Base-by-base conservation (phyloP, 164 flowering plant genomes). In the Santalum album region DNA sequence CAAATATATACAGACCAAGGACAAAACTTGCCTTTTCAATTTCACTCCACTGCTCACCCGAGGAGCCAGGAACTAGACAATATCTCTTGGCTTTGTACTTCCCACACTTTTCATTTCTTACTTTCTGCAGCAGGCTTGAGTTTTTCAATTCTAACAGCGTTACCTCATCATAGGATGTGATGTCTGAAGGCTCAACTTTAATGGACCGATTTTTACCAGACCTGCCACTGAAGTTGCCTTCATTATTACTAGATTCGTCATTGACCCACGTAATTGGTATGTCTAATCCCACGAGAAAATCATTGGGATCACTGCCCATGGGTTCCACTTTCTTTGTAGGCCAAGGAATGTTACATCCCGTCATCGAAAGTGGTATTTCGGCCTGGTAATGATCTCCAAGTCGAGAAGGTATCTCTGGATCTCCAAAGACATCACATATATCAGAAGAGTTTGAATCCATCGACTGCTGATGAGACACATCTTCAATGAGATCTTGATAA, bases 311-410 rank as follows among this genome's bases (percentile, higher is more conserved):
- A 45, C 24, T 45, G 21, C 3, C 25, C 12, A 21, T 18, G 15
- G 11, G 24, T 45, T 45, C 15, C 9, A 12, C 24, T 12, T 7
- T 10, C 9, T 45, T 45, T 21, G 24, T 20, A 6, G 24, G 12
- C 12, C 2, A 45, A 45, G 6, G 25, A 10, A 15, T 9, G 25
- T 22, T 25, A 20, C 3, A 45, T 22, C 25, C 25, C 1, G 25
- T 20, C 25, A 21, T 9, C 16, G 21, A 3, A 45, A 25, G 25
- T 0, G 49, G 49, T 9, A 45, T 45, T 45, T 45, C 49, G 9
- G 49, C 49, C 25, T 45, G 49, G 10, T 45, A 45, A 6, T 45
- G 21, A 45, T 20, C 49, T 45, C 49, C 49, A 45, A 45, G 25
- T 45, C 49, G 49, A 20, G 25, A n/a, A 20, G 14, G 49, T 45